Evolutionary conservation across 257 asterid species (phyloP).

Genomic region (Solanum boliviense): DNA sequence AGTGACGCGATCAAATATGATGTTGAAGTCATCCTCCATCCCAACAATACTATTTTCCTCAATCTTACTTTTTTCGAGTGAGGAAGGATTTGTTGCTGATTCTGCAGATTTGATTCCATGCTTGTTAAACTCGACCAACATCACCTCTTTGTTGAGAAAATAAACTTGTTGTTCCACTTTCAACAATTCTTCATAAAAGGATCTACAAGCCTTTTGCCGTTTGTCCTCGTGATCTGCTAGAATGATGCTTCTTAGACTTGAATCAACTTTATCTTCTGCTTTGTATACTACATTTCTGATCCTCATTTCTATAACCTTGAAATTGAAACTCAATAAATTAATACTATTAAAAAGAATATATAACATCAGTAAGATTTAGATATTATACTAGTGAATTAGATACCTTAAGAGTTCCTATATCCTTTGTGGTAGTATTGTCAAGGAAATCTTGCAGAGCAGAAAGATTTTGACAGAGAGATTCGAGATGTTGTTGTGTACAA

Average conservation of each 20-base stretch:
- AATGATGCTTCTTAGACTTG: neutral
- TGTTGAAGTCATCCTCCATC: neutral
- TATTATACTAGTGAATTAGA: too few relatives aligned
- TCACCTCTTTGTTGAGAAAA: neutral
- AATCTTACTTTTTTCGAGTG: neutral
- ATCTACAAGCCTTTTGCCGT: neutral
- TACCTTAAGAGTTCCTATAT: neutral
- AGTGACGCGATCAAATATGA: neutral
- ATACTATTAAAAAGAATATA: too few relatives aligned
- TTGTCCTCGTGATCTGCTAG: neutral
- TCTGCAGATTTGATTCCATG: neutral
- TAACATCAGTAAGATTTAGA: too few relatives aligned
- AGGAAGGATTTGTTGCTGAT: neutral
- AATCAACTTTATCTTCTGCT: slow-evolving; percentile 7
- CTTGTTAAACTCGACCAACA: neutral
- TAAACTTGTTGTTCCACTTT: neutral
- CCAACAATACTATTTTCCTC: neutral
- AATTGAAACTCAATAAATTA: too few relatives aligned
- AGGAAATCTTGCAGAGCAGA: neutral
- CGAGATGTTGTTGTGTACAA: neutral
- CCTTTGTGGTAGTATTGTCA: neutral
- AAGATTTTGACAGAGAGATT: neutral
- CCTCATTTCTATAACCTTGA: neutral
- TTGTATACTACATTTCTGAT: neutral
- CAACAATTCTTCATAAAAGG: neutral